These are phyloP conservation scores for Themeda triandra DNA, from an alignment of 176 grass and related monocot genomes.

Conservation along the genomic window DNA sequence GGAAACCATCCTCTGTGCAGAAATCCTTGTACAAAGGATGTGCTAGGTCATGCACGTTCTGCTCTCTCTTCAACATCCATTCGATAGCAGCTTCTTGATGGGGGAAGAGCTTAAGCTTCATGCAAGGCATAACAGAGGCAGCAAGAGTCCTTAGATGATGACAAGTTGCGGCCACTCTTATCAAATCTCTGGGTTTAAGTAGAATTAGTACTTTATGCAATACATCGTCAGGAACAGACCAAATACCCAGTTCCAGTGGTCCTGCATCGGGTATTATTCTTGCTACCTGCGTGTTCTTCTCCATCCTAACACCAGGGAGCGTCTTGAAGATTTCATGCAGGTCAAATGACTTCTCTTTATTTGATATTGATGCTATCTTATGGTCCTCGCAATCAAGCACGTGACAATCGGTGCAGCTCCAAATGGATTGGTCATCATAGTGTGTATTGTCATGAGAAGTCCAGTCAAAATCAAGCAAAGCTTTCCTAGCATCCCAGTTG, in stretches of 20 bases:
- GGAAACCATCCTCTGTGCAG: constrained; percentile 71
- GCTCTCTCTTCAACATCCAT: constrained; percentile 87
- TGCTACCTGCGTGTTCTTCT: constrained; percentile 44
- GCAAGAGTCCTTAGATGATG: constrained; percentile 73
- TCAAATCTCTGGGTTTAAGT: constrained; percentile 73
- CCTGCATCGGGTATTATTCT: constrained; percentile 53
- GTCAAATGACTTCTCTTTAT: constrained; percentile 65
- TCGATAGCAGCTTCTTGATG: constrained; percentile 92
- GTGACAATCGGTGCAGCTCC: constrained; percentile 74
- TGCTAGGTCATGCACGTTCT: constrained; percentile 29
- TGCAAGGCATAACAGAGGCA: constrained; percentile 78
- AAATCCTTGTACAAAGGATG: constrained; percentile 83
- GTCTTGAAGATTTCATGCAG: constrained; percentile 89
- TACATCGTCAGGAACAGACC: constrained; percentile 78
- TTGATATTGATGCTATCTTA: constrained; percentile 37
- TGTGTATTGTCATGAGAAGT: constrained; percentile 26
- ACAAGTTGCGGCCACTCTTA: constrained; percentile 67
- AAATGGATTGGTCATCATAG: constrained; percentile 55
- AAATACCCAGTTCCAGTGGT: constrained; percentile 48
- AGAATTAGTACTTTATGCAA: constrained; percentile 53
- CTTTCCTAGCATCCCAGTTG: constrained; percentile 76
- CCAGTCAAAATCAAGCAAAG: constrained; percentile 67
- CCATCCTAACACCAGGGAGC: constrained; percentile 66
- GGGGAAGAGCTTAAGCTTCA: constrained; percentile 94
- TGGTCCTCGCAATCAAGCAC: constrained; percentile 65